Evolutionary conservation across 2,329 filamentous ascomycete species (phyloP).

Genomic region (Zelopaecilomyces penicillatus): DNA sequence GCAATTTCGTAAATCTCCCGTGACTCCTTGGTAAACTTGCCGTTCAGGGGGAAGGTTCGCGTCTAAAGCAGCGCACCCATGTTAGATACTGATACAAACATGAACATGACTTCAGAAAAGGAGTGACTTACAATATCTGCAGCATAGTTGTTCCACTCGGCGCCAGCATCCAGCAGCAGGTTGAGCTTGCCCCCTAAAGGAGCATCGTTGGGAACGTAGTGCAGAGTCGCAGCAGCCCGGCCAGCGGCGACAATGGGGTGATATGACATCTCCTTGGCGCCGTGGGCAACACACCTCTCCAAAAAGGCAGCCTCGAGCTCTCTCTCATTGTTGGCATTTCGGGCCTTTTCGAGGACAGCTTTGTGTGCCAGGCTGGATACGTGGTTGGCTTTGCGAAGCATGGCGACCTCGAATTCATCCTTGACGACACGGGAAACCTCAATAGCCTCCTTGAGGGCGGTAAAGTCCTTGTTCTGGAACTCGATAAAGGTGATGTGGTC

Average conservation of each 20-base stretch:
- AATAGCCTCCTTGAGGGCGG: constrained; percentile 52
- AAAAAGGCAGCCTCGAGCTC: constrained; percentile 79
- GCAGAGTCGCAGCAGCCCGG: constrained; percentile 71
- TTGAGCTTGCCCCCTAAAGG: constrained; percentile 64
- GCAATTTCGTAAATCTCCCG: constrained; percentile 76
- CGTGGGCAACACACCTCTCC: constrained; percentile 64
- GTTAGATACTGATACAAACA: no score
- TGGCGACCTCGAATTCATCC: constrained; percentile 64
- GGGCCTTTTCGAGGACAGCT: constrained; percentile 52
- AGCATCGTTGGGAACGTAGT: constrained; percentile 76
- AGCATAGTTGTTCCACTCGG: constrained; percentile 65
- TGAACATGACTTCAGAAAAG: background rate
- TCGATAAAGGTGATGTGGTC: constrained; percentile 62
- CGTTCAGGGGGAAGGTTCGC: constrained; percentile 74
- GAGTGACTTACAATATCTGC: constrained; percentile 48
- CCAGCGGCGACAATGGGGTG: constrained; percentile 78
- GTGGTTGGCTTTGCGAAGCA: constrained; percentile 64
- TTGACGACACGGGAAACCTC: constrained; percentile 63
- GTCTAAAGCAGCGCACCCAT: constrained; percentile 51
- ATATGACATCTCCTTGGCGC: constrained; percentile 78
- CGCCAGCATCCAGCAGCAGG: constrained; percentile 76
- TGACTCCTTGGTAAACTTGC: constrained; percentile 61
- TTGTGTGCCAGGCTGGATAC: constrained; percentile 61
- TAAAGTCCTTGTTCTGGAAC: constrained; percentile 56
- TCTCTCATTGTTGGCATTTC: constrained; percentile 62